phyloP scores from a whole-genome alignment of 352 stramenopile genomes.

The Pythium scleroteichum region DNA sequence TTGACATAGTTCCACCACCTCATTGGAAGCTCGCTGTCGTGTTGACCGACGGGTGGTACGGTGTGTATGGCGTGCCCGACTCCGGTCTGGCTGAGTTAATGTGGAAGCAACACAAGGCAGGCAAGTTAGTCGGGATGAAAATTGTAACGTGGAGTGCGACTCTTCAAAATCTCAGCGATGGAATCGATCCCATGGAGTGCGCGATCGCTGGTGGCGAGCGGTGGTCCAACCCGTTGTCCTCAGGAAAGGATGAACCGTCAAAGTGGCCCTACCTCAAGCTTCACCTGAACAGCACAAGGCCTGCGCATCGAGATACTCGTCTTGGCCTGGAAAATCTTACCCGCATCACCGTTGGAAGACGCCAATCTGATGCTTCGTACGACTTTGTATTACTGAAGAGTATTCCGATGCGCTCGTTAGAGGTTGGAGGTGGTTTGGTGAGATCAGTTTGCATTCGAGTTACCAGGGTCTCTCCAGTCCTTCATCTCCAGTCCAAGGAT shows the following conservation, averaged over 20 bases:
- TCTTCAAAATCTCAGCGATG: conserved; percentile 62
- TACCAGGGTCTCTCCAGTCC: conserved; percentile 49
- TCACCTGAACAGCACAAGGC: conserved; percentile 68
- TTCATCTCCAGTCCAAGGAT: conserved; percentile 72
- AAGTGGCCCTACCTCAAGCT: conserved; percentile 65
- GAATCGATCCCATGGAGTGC: conserved; percentile 68
- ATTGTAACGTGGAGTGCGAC: conserved; percentile 66
- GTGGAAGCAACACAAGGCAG: conserved; percentile 46
- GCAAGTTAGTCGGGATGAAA: conserved; percentile 57
- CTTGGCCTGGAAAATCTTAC: conserved; percentile 52
- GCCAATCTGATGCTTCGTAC: conserved; percentile 8
- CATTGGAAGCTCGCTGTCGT: conserved; percentile 64
- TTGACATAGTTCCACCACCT: conserved; percentile 44
- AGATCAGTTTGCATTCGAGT: conserved; percentile 58
- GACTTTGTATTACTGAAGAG: conserved; percentile 63
- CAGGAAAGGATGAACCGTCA: conserved; percentile 48
- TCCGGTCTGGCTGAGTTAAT: conserved; percentile 36
- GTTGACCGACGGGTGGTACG: conserved; percentile 77
- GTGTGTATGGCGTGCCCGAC: conserved; percentile 60
- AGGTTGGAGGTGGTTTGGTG: conserved; percentile 62
- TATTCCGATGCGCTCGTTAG: conserved; percentile 57
- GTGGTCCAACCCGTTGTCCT: conserved; percentile 47
- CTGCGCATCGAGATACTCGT: conserved; percentile 38
- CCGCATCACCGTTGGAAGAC: conserved; percentile 12
- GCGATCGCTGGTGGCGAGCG: conserved; percentile 35